These are phyloP conservation scores for Fragaria ananassa DNA, from an alignment of 306 rosid genomes.

Conservation along the genomic window DNA sequence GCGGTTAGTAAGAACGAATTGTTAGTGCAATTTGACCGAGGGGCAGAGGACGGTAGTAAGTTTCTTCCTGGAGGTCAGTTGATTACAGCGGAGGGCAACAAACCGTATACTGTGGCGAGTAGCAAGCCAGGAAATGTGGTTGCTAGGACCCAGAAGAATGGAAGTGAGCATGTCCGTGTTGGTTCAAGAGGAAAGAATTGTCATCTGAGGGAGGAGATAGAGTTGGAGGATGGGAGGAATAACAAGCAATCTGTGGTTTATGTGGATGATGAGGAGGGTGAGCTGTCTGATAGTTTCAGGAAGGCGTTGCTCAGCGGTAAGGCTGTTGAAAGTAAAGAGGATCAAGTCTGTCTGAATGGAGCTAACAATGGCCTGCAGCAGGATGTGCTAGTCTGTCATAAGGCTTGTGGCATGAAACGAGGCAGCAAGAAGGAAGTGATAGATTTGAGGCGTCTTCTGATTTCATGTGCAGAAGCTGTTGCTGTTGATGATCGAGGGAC, in stretches of 20 bases:
- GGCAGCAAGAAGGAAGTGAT: conserved; percentile 48
- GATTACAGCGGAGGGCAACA: conserved; percentile 29
- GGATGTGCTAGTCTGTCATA: conserved; percentile 17
- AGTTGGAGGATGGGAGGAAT: conserved; percentile 31
- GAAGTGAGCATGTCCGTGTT: conserved; percentile 26
- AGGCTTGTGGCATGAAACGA: conserved; percentile 38
- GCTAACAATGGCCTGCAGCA: conserved; percentile 17
- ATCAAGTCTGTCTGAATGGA: conserved; percentile 19
- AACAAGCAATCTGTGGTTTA: conserved; percentile 36
- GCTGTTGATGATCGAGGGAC: conserved; percentile 52
- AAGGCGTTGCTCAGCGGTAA: conserved; percentile 25
- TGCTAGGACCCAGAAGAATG: conserved; percentile 31
- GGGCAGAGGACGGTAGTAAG: conserved; percentile 56
- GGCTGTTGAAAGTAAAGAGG: not conserved
- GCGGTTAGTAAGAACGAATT: conserved; percentile 42
- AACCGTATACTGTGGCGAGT: conserved; percentile 12
- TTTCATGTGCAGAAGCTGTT: conserved; percentile 65
- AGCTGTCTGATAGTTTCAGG: conserved; percentile 30
- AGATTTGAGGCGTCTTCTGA: conserved; percentile 57
- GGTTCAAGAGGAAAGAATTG: conserved; percentile 30
- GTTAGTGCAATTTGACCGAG: conserved; percentile 53
- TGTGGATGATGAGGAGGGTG: conserved; percentile 24
- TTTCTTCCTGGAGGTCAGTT: conserved; percentile 52
- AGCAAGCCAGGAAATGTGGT: conserved; percentile 21
- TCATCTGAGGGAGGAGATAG: conserved; percentile 31